Evolutionary conservation across 2,329 filamentous ascomycete species (phyloP).

Genomic region (Ustulina deusta): DNA sequence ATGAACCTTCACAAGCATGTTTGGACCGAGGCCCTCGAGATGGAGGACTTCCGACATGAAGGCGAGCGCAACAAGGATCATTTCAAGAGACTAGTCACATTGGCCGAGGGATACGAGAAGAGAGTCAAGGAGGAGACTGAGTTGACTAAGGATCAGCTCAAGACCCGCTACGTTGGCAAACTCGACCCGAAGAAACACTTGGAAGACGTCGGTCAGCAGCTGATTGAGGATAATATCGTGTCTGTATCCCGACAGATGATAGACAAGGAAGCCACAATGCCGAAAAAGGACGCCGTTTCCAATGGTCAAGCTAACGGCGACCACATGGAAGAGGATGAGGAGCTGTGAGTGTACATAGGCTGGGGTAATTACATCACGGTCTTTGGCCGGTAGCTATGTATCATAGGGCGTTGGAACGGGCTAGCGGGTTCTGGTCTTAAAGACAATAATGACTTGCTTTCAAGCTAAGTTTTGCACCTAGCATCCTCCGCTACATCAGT

Average conservation of each 20-base stretch:
- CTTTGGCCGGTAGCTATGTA: slow-evolving; percentile 46
- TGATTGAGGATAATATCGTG: slow-evolving; percentile 99
- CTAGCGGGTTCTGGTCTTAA: slow-evolving; percentile 47
- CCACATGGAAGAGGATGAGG: slow-evolving; percentile 78
- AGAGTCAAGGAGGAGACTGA: slow-evolving; percentile 98
- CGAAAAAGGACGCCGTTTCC: slow-evolving; percentile 71
- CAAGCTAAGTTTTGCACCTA: slow-evolving; percentile 29
- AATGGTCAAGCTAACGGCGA: slow-evolving; percentile 67
- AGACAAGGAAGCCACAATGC: slow-evolving; percentile 96
- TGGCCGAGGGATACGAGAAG: slow-evolving; percentile 98
- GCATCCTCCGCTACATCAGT: background rate
- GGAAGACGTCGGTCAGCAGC: slow-evolving; percentile 93
- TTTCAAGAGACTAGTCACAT: slow-evolving; percentile 85
- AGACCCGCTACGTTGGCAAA: slow-evolving; percentile 99
- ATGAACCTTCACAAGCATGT: slow-evolving; percentile 99
- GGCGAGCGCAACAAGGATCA: slow-evolving; percentile 87
- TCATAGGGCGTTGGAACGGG: slow-evolving; percentile 47
- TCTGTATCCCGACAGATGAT: slow-evolving; percentile 99
- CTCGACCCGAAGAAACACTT: slow-evolving; percentile 99
- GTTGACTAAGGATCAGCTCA: slow-evolving; percentile 94
- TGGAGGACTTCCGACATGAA: slow-evolving; percentile 93
- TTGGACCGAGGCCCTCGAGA: slow-evolving; percentile 97
- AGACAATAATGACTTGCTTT: slow-evolving; percentile 48
- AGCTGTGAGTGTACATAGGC: slow-evolving; percentile 47
- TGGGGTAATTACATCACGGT: slow-evolving; percentile 39